Conservation (phyloP, 768 basidiomycete species). For the Lyophyllum decastes region DNA sequence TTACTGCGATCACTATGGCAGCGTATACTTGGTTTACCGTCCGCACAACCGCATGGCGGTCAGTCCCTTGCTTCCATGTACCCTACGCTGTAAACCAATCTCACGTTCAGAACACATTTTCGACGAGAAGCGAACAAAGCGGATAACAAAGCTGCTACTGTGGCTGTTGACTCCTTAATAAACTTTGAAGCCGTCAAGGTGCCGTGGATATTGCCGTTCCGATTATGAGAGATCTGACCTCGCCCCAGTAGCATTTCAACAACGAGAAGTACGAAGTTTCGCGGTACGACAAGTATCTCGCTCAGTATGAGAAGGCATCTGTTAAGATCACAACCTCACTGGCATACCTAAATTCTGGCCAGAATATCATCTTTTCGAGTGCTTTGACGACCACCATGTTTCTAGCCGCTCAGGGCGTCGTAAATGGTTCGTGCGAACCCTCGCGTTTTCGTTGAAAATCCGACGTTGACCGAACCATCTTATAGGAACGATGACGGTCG, state of each 20-base stretch:
- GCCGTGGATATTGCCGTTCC: slow-evolving; percentile 5
- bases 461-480: background rate
- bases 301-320: slow-evolving; percentile 86
- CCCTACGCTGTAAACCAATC: slow-evolving; percentile 1
- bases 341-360: slow-evolving; percentile 92
- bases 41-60: slow-evolving; percentile 96
- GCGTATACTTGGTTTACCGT: slow-evolving; percentile 98
- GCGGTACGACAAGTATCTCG: slow-evolving; percentile 89
- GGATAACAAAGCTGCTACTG: slow-evolving; percentile 93
- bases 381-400: slow-evolving; percentile 96
- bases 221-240: background rate
- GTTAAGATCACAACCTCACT: slow-evolving; percentile 95
- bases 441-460: background rate
- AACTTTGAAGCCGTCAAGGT: slow-evolving; percentile 99
- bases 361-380: slow-evolving; percentile 93
- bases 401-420: slow-evolving; percentile 90
- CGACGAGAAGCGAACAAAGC: slow-evolving; percentile 94
- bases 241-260: slow-evolving; percentile 80
- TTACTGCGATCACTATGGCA: slow-evolving; percentile 82
- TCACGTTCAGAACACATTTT: slow-evolving; percentile 73
- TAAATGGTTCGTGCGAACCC: slow-evolving; percentile 67
- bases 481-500: slow-evolving; percentile 96
- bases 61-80: slow-evolving; percentile 11
- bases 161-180: slow-evolving; percentile 93
- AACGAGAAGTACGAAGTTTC: slow-evolving; percentile 91